These are phyloP conservation scores for Gracilaria gracilis DNA, from an alignment of 23 red algal genomes.

Conservation along the genomic window DNA sequence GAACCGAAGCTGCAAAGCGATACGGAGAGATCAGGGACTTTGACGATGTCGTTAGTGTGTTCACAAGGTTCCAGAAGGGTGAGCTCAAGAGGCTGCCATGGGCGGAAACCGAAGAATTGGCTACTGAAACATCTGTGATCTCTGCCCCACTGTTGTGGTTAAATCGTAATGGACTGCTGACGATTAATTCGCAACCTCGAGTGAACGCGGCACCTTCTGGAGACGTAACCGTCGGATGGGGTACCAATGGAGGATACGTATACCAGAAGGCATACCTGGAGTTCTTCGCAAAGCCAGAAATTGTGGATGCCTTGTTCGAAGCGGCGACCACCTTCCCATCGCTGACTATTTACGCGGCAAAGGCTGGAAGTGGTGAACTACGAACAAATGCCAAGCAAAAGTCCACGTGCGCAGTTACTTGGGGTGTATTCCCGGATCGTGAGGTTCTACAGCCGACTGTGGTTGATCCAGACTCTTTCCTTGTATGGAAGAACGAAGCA, in stretches of 20 bases:
- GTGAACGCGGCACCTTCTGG: conserved; percentile 95
- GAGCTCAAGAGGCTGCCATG: conserved; percentile 90
- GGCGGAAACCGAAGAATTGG: conserved; percentile 83
- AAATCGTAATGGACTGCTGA: conserved; percentile 88
- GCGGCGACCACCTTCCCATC: conserved; percentile 73
- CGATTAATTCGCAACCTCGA: conserved; percentile 98
- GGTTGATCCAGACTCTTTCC: conserved; percentile 88
- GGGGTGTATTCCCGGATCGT: conserved; percentile 97
- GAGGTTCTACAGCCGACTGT: conserved; percentile 97
- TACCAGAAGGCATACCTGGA: conserved; percentile 99
- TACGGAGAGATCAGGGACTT: conserved; percentile 80
- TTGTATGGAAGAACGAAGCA: conserved; percentile 96
- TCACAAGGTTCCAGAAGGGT: conserved; percentile 83
- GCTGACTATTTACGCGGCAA: conserved; percentile 87
- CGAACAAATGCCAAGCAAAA: conserved; percentile 70
- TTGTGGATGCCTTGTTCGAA: conserved; percentile 84
- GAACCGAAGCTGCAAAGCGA: conserved; percentile 42
- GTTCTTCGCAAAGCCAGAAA: conserved; percentile 85
- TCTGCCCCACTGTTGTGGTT: conserved; percentile 81
- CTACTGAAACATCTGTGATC: conserved; percentile 83
- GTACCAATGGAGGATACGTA: conserved; percentile 90
- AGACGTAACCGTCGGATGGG: conserved; percentile 97
- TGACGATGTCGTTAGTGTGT: conserved; percentile 81
- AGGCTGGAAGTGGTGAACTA: conserved; percentile 55
- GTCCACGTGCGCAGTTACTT: conserved; percentile 90